Base-by-base conservation (phyloP, 768 basidiomycete species). In the Boletus reticuloceps region DNA sequence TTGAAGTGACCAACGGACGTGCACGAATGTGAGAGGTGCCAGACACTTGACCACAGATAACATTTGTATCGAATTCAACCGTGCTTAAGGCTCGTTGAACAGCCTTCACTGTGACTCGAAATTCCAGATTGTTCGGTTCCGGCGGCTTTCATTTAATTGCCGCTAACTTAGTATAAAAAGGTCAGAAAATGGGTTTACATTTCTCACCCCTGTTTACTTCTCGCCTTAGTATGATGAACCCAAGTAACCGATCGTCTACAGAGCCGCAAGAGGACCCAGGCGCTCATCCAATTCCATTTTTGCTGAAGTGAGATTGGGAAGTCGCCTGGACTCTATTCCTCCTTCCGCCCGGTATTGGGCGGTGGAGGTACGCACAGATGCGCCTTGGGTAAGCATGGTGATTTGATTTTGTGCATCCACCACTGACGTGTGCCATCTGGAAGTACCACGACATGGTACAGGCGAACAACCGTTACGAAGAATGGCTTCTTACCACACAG, bases 251-350 rank as follows among this genome's bases (percentile, higher is more conserved):
- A 34, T 34, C 44, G 6, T 39, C 54, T 19, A 8, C 39, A 51
- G 36, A 9, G 12, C 6, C 13, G 0, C 34, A 46, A 25, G 45
- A 53, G 39, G 49, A 58, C 17, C 64, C 65, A 50, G 56, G 66
- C 14, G 55, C 54, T 42, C 63, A 63, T 32, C 56, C 57, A 40
- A 37, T 64, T 46, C 63, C 64, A 49, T 62, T 62, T 3, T 27
- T 0, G 1, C 0, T 19, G 48, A 11, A 5, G 45, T 59, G 39
- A 32, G 49, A 49, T 45, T 53, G 53, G 66, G 60, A 22, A 58
- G 58, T 40, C 56, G 66, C 27, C 55, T 67, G 40, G 66, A 65
- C 7, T 43, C 64, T 13, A 53, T 65, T 8, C 3, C 47, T 12
- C 12, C 20, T 7, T 1, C 1, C 0, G 13, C 56, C 2, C 55